Base-by-base conservation (phyloP, 352 stramenopile genomes). In the Elongisporangium anandrum region DNA sequence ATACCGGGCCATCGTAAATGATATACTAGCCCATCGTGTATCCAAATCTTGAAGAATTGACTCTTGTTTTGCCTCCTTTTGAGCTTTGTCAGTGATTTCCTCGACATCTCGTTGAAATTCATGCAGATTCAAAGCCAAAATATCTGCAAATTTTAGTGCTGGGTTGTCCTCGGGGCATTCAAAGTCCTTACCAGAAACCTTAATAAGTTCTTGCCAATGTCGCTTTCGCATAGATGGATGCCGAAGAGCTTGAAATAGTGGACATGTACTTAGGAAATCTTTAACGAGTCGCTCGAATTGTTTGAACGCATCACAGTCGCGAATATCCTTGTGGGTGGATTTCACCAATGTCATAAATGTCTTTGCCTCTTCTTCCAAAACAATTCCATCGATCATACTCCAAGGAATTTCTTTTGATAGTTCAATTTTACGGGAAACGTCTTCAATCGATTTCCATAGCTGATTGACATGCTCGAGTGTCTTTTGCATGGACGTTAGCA, bases 321-420 rank as follows among this genome's bases (percentile, higher is more conserved):
- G 82, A 26, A 96, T 94, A 13, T 85, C 77, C 64, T 97, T 97
- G 64, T 77, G 76, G 0, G 92, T 85, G 13, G 80, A 75, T 65
- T 99, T 99, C 9, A 97, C 86, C 10, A 97, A 81, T 49, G 64
- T 68, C 57, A 91, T 61, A 52, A 94, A 90, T 8, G 62, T 55
- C 65, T 98, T 98, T 12, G 87, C 87, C 60, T 96, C 93, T 68
- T 98, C 95, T 63, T 99, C 96, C 10, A 99, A 64, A 20, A 94
- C 78, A 24, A 97, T 75, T 3, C 90, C 80, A 59, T 97, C 85
- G 16, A 98, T 79, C 72, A 97, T 84, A 41, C 70, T 79, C 96
- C 96, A 99, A 26, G 97, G 80, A 58, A 97, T 77, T 34, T 92
- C 82, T 66, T 94, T 89, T 0, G 77, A 89, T 34, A 94, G 66